Evolutionary conservation across 805 yeast species (phyloP).

Genomic region (Candida maesae): DNA sequence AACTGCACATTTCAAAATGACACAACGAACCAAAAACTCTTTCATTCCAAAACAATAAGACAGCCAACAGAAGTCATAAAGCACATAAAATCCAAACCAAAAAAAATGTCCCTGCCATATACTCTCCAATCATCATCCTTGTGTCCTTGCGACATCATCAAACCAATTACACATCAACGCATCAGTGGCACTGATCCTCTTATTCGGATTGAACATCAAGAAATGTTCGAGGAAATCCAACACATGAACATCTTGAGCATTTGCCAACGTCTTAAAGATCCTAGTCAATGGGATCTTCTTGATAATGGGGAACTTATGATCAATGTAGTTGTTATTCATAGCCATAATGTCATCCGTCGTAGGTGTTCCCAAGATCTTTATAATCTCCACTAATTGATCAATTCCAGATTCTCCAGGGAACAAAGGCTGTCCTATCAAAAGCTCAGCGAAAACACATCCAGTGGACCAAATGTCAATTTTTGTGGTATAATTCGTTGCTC

Average conservation of each 20-base stretch:
- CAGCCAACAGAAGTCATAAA: too few relatives aligned
- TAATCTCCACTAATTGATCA: slow-evolving; percentile 94
- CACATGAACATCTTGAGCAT: slow-evolving; percentile 39
- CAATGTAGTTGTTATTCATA: slow-evolving; percentile 97
- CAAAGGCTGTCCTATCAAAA: slow-evolving; percentile 90
- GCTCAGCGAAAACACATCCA: slow-evolving; percentile 97
- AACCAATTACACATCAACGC: slow-evolving; percentile 52
- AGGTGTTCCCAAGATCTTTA: slow-evolving; percentile 94
- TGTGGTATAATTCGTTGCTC: slow-evolving; percentile 94
- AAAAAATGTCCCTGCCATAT: too few relatives aligned
- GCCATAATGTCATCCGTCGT: slow-evolving; percentile 84
- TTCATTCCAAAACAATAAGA: too few relatives aligned
- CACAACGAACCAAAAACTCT: too few relatives aligned
- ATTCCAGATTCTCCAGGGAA: slow-evolving; percentile 98
- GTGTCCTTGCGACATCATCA: slow-evolving; percentile 26
- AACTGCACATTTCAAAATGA: too few relatives aligned
- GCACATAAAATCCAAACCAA: too few relatives aligned
- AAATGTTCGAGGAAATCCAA: slow-evolving; percentile 53
- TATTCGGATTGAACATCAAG: slow-evolving; percentile 65
- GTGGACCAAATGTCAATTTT: slow-evolving; percentile 98
- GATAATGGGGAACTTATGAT: slow-evolving; percentile 89
- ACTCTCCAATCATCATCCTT: too few relatives aligned
- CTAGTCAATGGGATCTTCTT: slow-evolving; percentile 71
- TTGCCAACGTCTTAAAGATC: slow-evolving; percentile 53
- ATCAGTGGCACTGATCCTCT: slow-evolving; percentile 56